A percentile compares a stretch with the other conserved stretches of the same genome.
Conservation (phyloP, 768 basidiomycete genomes). For the Suillus spraguei region DNA sequence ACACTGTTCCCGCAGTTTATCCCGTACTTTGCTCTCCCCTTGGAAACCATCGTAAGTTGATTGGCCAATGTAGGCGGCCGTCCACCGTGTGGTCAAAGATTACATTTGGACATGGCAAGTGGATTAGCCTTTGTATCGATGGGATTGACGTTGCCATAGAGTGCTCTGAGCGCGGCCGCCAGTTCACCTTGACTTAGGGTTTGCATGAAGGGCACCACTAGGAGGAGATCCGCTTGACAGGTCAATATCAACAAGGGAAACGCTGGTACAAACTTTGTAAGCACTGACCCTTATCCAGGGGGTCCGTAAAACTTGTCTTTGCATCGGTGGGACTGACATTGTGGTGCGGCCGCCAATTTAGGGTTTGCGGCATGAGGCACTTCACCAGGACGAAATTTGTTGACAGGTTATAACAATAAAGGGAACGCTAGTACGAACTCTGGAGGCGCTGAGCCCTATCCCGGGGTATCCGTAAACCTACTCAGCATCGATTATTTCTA, state of each 20-base stretch:
- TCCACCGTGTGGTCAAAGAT: neutral
- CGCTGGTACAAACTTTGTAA: neutral
- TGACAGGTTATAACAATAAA: neutral
- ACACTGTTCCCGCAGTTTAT: neutral
- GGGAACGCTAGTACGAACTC: neutral
- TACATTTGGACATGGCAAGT: constrained; percentile 2
- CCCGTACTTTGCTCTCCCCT: neutral
- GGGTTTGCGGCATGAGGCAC: neutral
- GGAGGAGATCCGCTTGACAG: neutral
- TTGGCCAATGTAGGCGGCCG: neutral
- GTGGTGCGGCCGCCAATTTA: constrained; percentile 3
- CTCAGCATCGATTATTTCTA: neutral
- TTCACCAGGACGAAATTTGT: neutral
- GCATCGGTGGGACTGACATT: neutral
- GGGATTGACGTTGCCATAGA: neutral
- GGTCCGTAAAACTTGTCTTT: neutral
- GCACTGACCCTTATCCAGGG: neutral
- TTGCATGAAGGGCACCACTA: neutral
- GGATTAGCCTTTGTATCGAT: neutral
- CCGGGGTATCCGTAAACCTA: neutral
- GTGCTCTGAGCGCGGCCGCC: neutral
- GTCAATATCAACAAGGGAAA: neutral
- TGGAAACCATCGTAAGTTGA: neutral
- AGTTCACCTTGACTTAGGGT: neutral
- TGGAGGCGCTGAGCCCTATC: neutral